A percentile compares a stretch with the other conserved stretches of the same genome.
Evolutionary conservation across 176 grass and related monocot species (phyloP).

Genomic region (Oryza glumipatula): DNA sequence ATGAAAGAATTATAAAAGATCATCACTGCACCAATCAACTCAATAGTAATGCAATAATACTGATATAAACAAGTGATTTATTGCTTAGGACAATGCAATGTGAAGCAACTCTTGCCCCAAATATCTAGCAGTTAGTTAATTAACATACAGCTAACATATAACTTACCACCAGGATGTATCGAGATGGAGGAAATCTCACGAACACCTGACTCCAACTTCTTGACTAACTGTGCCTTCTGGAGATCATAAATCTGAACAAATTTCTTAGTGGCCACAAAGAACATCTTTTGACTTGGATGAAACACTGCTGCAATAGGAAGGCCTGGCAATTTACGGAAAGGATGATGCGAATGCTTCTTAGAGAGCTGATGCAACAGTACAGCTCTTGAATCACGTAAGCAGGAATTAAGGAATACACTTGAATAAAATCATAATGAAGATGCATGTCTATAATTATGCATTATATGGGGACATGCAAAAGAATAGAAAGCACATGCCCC

Average conservation of each 20-base stretch:
- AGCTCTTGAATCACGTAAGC: slow-evolving; percentile 82
- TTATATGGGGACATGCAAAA: not conserved
- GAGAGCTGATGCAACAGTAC: slow-evolving; percentile 91
- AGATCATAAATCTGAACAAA: slow-evolving; percentile 96
- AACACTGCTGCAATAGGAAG: slow-evolving; percentile 86
- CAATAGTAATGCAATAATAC: not conserved
- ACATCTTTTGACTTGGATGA: slow-evolving; percentile 84
- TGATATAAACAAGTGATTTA: slow-evolving; percentile 1
- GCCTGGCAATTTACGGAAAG: slow-evolving; percentile 84
- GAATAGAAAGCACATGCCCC: not conserved
- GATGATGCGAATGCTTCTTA: slow-evolving; percentile 81
- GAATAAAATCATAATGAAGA: not conserved
- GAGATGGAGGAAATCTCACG: slow-evolving; percentile 89
- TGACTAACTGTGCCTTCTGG: slow-evolving; percentile 67
- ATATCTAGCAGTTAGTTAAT: slow-evolving; percentile 6
- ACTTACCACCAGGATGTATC: slow-evolving; percentile 86
- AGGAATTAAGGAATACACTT: slow-evolving; percentile 62
- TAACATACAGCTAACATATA: slow-evolving; percentile 7
- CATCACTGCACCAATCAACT: not conserved
- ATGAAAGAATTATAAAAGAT: slow-evolving; percentile 26
- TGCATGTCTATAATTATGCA: slow-evolving; percentile 14
- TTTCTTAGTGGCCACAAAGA: slow-evolving; percentile 96
- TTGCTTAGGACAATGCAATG: slow-evolving; percentile 2
- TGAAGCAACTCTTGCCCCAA: not conserved
- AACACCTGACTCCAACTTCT: slow-evolving; percentile 89